Base-by-base conservation (phyloP, 176 grass and related monocot genomes). In the Cenchrus americanus region DNA sequence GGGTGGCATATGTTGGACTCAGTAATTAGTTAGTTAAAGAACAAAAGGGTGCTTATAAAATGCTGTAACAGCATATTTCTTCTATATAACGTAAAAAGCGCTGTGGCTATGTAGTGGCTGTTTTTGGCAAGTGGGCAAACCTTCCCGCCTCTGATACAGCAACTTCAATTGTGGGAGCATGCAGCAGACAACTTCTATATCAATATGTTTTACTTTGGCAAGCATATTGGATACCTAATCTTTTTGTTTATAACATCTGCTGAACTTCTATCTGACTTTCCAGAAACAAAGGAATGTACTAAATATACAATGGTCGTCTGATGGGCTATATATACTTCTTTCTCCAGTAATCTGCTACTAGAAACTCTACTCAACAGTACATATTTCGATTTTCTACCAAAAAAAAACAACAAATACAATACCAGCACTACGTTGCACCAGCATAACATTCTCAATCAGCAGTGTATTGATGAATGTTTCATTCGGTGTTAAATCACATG, bases 21-120 rank as follows among this genome's bases (percentile, higher is more conserved):
- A 55, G 11, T n/a, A 82, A 85, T 55, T 85, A 82, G 55, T 71
- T 77, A 79, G 8, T 37, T 32, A 49, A 77, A 60, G 24, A 73
- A 26, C 57, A 46, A 62, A 0, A 44, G 22, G 17, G 21, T 53
- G 12, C 49, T 82, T 80, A 53, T 40, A 87, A n/a, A 76, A 61
- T 54, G 27, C 0, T 22, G 1, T n/a, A 55, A 55, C 13, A 72
- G 10, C 65, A 62, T 14, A 42, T 8, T 58, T 26, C 41, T 60
- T 21, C 49, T 80, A 49, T 80, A 49, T 66, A 50, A 42, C 24
- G 14, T 59, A 32, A 8, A 4, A 76, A 59, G 6, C 1, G 26
- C 23, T 66, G 40, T 48, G 41, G 3, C 3, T 37, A 49, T 58
- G 19, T 48, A 77, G 14, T 59, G 19, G n/a, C 10, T 83, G 24